These are phyloP conservation scores for Fusarium haematococcum DNA, from an alignment of 2,329 filamentous ascomycete species.

Conservation along the genomic window DNA sequence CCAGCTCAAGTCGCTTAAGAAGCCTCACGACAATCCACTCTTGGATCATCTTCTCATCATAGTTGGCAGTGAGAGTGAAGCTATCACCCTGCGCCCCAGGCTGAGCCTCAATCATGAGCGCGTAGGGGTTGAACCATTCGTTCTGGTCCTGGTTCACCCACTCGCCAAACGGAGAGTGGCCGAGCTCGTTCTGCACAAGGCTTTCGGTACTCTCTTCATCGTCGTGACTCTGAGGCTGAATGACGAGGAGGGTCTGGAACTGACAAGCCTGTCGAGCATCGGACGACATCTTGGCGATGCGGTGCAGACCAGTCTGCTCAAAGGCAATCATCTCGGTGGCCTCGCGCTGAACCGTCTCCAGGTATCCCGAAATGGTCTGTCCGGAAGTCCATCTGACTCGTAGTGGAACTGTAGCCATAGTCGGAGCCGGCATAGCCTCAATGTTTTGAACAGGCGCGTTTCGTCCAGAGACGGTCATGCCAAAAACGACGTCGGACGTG, in stretches of 20 bases:
- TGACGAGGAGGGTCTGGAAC: neutral
- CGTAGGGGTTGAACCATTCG: neutral
- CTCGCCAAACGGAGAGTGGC: neutral
- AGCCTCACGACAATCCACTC: neutral
- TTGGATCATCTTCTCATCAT: neutral
- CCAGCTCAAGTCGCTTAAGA: neutral
- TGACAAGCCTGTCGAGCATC: neutral
- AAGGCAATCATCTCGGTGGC: neutral
- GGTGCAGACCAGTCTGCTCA: neutral
- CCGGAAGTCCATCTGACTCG: neutral
- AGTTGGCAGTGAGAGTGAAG: neutral
- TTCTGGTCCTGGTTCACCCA: neutral
- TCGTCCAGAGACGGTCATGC: constrained; percentile 56
- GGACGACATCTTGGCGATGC: neutral
- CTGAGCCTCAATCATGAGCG: neutral
- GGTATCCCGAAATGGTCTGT: neutral
- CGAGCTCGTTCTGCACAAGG: neutral
- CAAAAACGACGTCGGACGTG: constrained; percentile 55
- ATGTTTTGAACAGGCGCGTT: constrained; percentile 34
- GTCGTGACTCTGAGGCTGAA: neutral
- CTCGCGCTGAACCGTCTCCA: neutral
- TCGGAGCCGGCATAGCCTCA: constrained; percentile 28
- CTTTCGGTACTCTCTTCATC: neutral
- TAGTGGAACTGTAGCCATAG: neutral
- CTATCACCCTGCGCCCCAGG: neutral